Conservation (phyloP, 208 protist species). For the Wallacemonas rigidus region DNA sequence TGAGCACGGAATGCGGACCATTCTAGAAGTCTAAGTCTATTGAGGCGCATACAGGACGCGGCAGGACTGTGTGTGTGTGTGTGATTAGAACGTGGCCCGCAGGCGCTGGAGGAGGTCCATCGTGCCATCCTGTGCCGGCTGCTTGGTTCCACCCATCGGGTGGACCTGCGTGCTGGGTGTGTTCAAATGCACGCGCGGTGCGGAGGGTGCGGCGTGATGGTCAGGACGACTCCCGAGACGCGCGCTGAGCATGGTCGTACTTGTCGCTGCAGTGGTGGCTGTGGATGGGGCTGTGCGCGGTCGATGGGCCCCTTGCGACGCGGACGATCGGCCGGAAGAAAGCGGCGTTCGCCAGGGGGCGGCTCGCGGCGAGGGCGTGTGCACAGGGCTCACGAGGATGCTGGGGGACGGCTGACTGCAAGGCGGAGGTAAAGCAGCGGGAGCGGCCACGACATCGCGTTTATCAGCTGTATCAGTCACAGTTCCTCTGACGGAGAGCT, state of each 20-base stretch:
- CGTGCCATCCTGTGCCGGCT: neutral
- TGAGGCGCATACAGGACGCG: neutral
- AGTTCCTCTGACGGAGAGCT: no score
- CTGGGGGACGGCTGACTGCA: neutral
- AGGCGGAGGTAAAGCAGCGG: neutral
- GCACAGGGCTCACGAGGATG: neutral
- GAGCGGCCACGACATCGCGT: neutral
- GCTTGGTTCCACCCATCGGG: neutral
- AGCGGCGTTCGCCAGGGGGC: conserved; percentile 7
- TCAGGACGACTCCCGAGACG: neutral
- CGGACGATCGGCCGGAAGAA: neutral
- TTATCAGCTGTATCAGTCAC: no score
- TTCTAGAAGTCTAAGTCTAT: neutral
- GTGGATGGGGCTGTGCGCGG: conserved; percentile 7
- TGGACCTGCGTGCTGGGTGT: neutral
- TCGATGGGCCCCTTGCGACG: neutral
- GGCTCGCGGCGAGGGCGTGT: neutral
- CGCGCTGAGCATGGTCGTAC: neutral
- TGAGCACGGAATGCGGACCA: neutral
- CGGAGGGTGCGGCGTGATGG: neutral
- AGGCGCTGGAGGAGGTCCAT: conserved; percentile 13
- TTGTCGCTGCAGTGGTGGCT: neutral
- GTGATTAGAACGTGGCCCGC: conserved; percentile 3
- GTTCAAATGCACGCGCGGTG: conserved; percentile 12
- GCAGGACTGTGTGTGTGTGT: no score